Conservation (phyloP, 495 filamentous ascomycete species). For the Penicillium argentinense region DNA sequence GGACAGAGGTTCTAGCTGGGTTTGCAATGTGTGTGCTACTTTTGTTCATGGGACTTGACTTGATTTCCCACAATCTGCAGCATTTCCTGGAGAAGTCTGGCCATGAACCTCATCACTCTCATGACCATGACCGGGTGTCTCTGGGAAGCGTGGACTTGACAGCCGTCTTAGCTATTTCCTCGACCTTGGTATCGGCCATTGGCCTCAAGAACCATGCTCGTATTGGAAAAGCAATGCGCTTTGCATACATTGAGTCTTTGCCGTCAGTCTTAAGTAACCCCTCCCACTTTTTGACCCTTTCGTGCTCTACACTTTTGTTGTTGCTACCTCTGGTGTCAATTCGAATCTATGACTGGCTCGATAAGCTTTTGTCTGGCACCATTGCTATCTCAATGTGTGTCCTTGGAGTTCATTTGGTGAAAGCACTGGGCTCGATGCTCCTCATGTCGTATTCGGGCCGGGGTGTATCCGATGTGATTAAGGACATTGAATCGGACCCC, state of each 20-base stretch:
- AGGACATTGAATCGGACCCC: constrained; percentile 79
- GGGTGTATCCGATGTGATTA: constrained; percentile 72
- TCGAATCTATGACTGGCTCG: constrained; percentile 72
- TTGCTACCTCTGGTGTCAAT: constrained; percentile 80
- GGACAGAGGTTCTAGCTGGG: constrained; percentile 91
- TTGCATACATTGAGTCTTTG: constrained; percentile 78
- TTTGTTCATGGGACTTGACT: constrained; percentile 93
- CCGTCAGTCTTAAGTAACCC: constrained; percentile 85
- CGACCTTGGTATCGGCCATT: constrained; percentile 84
- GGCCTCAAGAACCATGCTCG: constrained; percentile 87
- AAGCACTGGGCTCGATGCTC: constrained; percentile 85
- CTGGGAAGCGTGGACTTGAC: constrained; percentile 77
- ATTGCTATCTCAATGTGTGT: constrained; percentile 85
- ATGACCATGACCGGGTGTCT: constrained; percentile 66
- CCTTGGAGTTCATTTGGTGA: constrained; percentile 78
- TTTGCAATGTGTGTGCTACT: constrained; percentile 95
- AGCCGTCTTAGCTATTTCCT: constrained; percentile 80
- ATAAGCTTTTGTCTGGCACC: constrained; percentile 73
- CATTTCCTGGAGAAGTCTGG: constrained; percentile 72
- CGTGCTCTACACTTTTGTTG: constrained; percentile 76
- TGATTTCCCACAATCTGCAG: constrained; percentile 88
- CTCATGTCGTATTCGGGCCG: constrained; percentile 80
- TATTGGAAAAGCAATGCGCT: constrained; percentile 81
- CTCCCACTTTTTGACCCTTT: constrained; percentile 88
- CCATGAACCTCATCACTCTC: constrained; percentile 68